Base-by-base conservation (phyloP, 2,329 filamentous ascomycete species). In the Xylariaceae sp. region DNA sequence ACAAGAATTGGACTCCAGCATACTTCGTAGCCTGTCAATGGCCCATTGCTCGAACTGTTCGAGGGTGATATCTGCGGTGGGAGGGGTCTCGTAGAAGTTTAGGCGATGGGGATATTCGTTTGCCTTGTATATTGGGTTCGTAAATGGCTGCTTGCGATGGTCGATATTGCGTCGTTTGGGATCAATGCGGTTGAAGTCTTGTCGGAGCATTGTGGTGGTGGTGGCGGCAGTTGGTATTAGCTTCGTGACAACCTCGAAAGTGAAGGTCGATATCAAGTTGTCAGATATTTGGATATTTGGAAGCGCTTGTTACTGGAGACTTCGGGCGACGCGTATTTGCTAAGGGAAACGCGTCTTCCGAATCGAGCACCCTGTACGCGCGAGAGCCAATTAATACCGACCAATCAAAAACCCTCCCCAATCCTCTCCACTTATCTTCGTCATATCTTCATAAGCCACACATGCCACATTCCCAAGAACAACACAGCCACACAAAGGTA, bases 11-110 rank as follows among this genome's bases (percentile, higher is more conserved):
- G 16, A n/a, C n/a, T n/a, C n/a, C n/a, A 7, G 50, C 77, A 52
- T 78, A 91, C 91, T 84, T 76, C 91, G 88, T 63, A 99, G 74
- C 54, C 95, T 83, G 68, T 96, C 90, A 69, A 99, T 98, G 10
- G 93, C 95, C 95, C 95, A 99, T 82, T 96, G 92, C 73, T 99
- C 95, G 69, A 99, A 99, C 71, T 99, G 88, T 71, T 99, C 95
- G 42, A 99, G 86, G 0, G 91, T 96, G 66, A 99, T 95, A 70
- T 99, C 95, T 46, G 90, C 89, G 0, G 92, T 97, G 0, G 95
- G 95, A 44, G 95, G 90, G 21, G 88, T 82, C 43, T 86, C 79
- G 77, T 99, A 99, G 75, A 97, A 93, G 79, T 96, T 99, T 69
- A 99, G 84, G 54, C 93, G 89, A 73, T 93, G 83, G 14, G 88